These are phyloP conservation scores for Diplodia corticola DNA, from an alignment of 2,329 filamentous ascomycete genomes.

Conservation along the genomic window DNA sequence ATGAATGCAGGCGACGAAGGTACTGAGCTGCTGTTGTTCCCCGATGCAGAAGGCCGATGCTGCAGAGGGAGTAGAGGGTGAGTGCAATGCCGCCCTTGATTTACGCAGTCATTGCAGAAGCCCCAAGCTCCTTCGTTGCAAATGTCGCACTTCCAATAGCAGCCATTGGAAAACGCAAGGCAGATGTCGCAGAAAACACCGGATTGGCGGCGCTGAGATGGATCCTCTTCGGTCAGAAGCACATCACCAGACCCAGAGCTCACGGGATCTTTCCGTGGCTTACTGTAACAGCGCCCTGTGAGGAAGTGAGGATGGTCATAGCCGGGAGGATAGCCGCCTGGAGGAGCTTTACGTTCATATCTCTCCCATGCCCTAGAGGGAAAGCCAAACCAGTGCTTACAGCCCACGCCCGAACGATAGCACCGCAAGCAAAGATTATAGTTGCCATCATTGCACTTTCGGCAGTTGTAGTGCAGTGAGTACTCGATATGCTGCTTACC, in stretches of 20 bases:
- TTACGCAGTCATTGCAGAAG: conserved; percentile 85
- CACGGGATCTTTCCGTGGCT: conserved; percentile 25
- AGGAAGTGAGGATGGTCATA: conserved; percentile 56
- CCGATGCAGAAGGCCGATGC: conserved; percentile 48
- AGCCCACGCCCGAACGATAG: conserved; percentile 75
- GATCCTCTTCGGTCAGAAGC: conserved; percentile 57
- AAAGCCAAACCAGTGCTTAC: conserved; percentile 86
- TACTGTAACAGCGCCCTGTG: conserved; percentile 47
- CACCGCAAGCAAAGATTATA: conserved; percentile 82
- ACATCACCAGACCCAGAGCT: conserved; percentile 24
- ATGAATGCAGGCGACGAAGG: conserved; percentile 35
- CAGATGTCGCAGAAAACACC: conserved; percentile 86
- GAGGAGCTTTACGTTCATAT: conserved; percentile 55
- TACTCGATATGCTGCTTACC: conserved; percentile 74
- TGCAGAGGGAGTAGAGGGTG: conserved; percentile 78
- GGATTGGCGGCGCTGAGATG: conserved; percentile 66
- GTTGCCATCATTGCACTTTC: conserved; percentile 65
- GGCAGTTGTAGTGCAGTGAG: conserved; percentile 81
- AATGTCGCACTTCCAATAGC: conserved; percentile 83
- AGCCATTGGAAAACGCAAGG: conserved; percentile 70
- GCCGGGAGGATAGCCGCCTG: conserved; percentile 43
- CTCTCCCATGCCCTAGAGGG: conserved; percentile 68
- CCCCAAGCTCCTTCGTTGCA: conserved; percentile 97
- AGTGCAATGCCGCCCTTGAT: conserved; percentile 76
- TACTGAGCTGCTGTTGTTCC: conserved; percentile 24